Evolutionary conservation across 108 stramenopile species (phyloP), one percentile per base, ranked within the genome.

Genomic region (Cyclotella atomus): DNA sequence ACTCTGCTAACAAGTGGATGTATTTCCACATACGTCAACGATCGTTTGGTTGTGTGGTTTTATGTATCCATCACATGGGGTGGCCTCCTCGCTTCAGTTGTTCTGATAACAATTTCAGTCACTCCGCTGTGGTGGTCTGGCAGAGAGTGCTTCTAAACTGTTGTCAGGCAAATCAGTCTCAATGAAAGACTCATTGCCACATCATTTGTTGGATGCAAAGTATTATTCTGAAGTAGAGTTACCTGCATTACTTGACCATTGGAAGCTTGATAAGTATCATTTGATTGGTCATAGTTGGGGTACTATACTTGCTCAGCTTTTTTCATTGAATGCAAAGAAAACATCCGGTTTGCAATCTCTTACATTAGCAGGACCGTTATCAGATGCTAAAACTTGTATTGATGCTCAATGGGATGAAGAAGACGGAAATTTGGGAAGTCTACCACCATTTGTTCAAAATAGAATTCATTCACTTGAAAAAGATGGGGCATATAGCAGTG

Each of bases 181-280:
- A 38, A 24, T 19, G 24, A 38, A 28, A 25, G 17, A 19, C 9
- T 57, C 70, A 25, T n/a, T 65, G 21, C 35, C 60, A 0, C 28
- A 65, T 19, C 72, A 73, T 55, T 52, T 78, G 3, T 50, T 84
- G 19, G 75, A 75, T 49, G 59, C 72, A 32, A 27, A 16, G 36
- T 84, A 84, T 56, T 84, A 84, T 65, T 75, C 83, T 15, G 62
- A 75, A n/a, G 69, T 68, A 24, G 83, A 84, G 70, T 71, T 84
- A 30, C 83, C 83, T 32, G 44, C 61, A 0, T 25, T 84, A 0
- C 68, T 84, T 16, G 44, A 80, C 16, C 73, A 84, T 59, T 65
- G 59, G 66, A 46, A 43, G 9, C 43, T 79, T 15, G 53, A 71
- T 12, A 53, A 46, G 2, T 84, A 84, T 67, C 79, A 75, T 49